Percentiles rank a stretch among this genome's conserved stretches.
Conservation (phyloP, 192 early-diverging fungal species). For the Fimicolochytrium jonesii region DNA sequence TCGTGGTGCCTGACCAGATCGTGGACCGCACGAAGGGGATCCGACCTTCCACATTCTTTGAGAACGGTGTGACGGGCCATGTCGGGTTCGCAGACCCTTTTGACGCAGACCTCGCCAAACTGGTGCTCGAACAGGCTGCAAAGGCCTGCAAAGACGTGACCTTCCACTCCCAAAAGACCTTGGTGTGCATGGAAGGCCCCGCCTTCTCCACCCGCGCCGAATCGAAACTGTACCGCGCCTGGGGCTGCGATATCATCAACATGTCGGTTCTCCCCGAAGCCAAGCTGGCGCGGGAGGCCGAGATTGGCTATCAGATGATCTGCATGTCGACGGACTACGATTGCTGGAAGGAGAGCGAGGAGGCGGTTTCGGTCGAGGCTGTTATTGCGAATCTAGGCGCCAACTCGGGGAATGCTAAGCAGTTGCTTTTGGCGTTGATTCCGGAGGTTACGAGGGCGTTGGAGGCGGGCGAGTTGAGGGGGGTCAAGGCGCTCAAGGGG, state of each 20-base stretch:
- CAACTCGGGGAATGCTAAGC: conserved; percentile 81
- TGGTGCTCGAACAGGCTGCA: conserved; percentile 58
- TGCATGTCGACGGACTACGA: conserved; percentile 99
- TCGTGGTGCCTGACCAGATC: conserved; percentile 91
- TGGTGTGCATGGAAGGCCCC: conserved; percentile 98
- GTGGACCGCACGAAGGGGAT: conserved; percentile 98
- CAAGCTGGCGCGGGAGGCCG: conserved; percentile 95
- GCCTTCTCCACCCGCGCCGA: conserved; percentile 97
- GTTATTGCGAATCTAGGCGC: conserved; percentile 87
- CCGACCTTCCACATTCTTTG: conserved; percentile 91
- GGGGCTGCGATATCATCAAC: conserved; percentile 94
- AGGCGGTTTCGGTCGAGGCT: conserved; percentile 60
- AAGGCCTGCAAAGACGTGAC: conserved; percentile 43
- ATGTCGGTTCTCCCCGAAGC: conserved; percentile 96
- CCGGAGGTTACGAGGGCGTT: conserved; percentile 67
- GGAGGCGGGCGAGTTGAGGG: conserved; percentile 49
- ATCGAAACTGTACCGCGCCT: conserved; percentile 91
- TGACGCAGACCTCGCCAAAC: conserved; percentile 63
- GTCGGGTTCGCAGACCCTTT: conserved; percentile 93
- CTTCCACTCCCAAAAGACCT: conserved; percentile 81
- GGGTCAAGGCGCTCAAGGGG: conserved; percentile 65
- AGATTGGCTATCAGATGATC: conserved; percentile 97
- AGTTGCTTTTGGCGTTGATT: conserved; percentile 69
- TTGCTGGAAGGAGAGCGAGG: conserved; percentile 58
- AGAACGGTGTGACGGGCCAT: conserved; percentile 87